These are phyloP conservation scores for Wickerhamiella galacta DNA, from an alignment of 805 yeast species.

Conservation along the genomic window DNA sequence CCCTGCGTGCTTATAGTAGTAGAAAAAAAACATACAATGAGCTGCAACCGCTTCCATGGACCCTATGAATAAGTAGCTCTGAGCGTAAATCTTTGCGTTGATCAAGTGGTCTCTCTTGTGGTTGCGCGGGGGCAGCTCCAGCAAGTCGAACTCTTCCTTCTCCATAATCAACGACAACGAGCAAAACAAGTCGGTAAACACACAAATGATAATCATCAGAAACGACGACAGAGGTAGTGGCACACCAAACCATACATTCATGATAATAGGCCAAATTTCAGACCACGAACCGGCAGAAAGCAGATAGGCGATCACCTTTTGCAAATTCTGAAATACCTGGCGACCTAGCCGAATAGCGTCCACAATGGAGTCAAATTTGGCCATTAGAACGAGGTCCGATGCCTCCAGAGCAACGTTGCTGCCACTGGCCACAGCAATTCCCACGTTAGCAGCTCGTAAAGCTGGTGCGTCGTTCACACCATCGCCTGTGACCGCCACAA, in stretches of 20 bases:
- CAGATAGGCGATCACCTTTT: slow-evolving; percentile 50
- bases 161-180: slow-evolving; percentile 32
- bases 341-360: slow-evolving; percentile 33
- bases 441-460: slow-evolving; percentile 80
- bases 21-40: slow-evolving; percentile 24
- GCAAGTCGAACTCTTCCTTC: slow-evolving; percentile 27
- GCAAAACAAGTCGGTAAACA: slow-evolving; percentile 31
- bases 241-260: slow-evolving; percentile 32
- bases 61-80: slow-evolving; percentile 30
- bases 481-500: slow-evolving; percentile 97
- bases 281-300: slow-evolving; percentile 38
- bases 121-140: slow-evolving; percentile 28
- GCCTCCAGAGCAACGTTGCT: slow-evolving; percentile 90
- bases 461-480: slow-evolving; percentile 98
- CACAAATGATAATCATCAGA: slow-evolving; percentile 34
- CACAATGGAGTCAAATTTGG: slow-evolving; percentile 19
- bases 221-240: slow-evolving; percentile 35
- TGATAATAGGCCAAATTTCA: slow-evolving; percentile 34
- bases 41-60: slow-evolving; percentile 27
- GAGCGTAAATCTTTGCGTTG: slow-evolving; percentile 25
- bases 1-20: slow-evolving; percentile 25
- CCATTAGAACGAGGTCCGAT: slow-evolving; percentile 60
- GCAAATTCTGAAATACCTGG: slow-evolving; percentile 53
- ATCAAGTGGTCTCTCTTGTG: slow-evolving; percentile 28
- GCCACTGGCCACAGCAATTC: slow-evolving; percentile 73